phyloP scores from a whole-genome alignment of 768 basidiomycete genomes.

The Lactifluus pinguis region DNA sequence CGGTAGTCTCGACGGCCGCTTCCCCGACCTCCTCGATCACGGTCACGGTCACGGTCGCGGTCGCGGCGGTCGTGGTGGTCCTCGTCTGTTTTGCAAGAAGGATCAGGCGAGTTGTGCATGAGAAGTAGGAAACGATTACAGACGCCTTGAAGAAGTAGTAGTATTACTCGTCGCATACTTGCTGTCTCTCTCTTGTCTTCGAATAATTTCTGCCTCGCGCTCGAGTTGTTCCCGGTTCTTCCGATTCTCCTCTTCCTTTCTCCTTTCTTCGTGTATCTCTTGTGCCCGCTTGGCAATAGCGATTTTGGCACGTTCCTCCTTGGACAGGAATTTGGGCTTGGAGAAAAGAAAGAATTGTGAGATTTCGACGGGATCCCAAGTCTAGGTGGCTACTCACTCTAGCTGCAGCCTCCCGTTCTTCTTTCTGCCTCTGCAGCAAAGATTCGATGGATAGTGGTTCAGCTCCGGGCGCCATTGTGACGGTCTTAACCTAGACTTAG shows the following conservation, averaged over 20 bases:
- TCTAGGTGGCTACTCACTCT: conserved; percentile 46
- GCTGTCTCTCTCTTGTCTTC: conserved; percentile 38
- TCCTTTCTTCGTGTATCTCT: conserved; percentile 69
- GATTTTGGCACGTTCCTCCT: conserved; percentile 81
- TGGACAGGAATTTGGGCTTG: conserved; percentile 90
- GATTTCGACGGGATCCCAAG: not conserved
- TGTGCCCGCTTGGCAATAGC: conserved; percentile 82
- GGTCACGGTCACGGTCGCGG: conserved; percentile 20
- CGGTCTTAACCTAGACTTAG: conserved; percentile 2
- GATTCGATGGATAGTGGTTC: conserved; percentile 86
- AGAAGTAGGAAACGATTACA: conserved; percentile 20
- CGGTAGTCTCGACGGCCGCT: conserved; percentile 29
- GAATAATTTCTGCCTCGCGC: conserved; percentile 58
- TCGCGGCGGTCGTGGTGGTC: conserved; percentile 29
- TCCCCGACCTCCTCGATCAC: conserved; percentile 19
- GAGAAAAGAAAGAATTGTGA: not conserved
- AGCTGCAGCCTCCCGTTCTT: conserved; percentile 81
- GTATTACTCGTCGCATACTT: conserved; percentile 32
- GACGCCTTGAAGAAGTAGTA: conserved; percentile 30
- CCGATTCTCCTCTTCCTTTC: conserved; percentile 50
- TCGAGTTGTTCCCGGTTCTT: conserved; percentile 67
- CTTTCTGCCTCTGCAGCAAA: conserved; percentile 77
- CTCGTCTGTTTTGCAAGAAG: conserved; percentile 26
- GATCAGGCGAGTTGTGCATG: conserved; percentile 4
- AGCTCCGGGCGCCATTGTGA: conserved; percentile 38